Base-by-base conservation (phyloP, 129 eudicot genomes). In the Erigeron canadensis region DNA sequence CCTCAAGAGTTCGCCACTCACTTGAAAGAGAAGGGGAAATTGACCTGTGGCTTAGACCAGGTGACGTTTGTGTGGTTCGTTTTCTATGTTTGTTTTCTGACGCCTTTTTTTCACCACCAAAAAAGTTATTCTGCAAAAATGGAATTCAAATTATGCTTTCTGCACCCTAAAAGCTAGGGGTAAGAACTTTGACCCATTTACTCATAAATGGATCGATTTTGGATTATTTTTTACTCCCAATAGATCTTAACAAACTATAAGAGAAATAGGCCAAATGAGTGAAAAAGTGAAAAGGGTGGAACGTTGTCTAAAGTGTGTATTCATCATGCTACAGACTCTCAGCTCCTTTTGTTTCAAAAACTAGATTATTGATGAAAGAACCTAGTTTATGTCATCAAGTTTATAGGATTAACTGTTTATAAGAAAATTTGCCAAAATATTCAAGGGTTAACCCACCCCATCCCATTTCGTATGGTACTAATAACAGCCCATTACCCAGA, bases 91-190 rank as follows among this genome's bases (percentile, higher is more conserved):
- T 72, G 69, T 55, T 82, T 77, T 81, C 96, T 51, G 82, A 72
- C 59, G 82, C 84, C 77, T 79, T 86, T 65, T 89, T 94, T 81
- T 81, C 95, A 7, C 86, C 82, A 71, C 45, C 38, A 46, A 89
- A 94, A 76, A 79, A 94, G 62, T 81, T 85, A 23, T 75, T 92
- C 98, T 94, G 75, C 70, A 71, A 21, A 77, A 4, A 70, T 51
- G 43, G 5, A 3, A 18, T 40, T 44, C 46, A 57, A 22, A 59
- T 44, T 61, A 75, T 55, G 41, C 70, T 37, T 46, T 47, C 22
- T 34, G 56, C 13, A n/a, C 42, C 44, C 67, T 57, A 68, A 57
- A 16, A 21, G 5, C 10, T 8, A 65, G n/a, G 18, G 18, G 37
- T 65, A 18, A 54, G 18, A 46, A 63, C 8, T 63, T 40, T 12